Percentiles rank a stretch among this genome's conserved stretches.
Evolutionary conservation across 176 grass and related monocot species (phyloP).

Genomic region (Oryza brachyantha): DNA sequence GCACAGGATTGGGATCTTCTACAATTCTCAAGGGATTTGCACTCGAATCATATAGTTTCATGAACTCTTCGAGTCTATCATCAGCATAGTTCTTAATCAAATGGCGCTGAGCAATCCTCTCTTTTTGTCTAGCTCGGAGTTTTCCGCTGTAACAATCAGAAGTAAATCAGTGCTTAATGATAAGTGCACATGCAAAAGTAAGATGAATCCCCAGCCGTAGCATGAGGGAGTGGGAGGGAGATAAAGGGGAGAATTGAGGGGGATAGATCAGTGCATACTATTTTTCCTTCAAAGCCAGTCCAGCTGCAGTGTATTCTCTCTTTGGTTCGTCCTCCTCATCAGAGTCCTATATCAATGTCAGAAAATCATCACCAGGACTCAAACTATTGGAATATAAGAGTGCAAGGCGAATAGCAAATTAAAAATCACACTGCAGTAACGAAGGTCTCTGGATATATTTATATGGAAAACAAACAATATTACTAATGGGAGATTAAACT

Average conservation of each 20-base stretch:
- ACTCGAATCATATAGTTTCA: slow-evolving; percentile 40
- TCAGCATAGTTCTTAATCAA: slow-evolving; percentile 31
- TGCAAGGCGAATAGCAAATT: background rate
- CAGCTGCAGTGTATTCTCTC: slow-evolving; percentile 79
- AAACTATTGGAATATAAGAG: slow-evolving; percentile 25
- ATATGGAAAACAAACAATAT: background rate
- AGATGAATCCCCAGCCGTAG: background rate
- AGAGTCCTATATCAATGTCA: slow-evolving; percentile 67
- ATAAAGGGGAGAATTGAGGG: background rate
- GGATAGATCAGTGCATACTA: slow-evolving; percentile 57
- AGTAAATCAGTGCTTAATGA: slow-evolving; percentile 35
- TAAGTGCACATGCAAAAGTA: slow-evolving; percentile 25
- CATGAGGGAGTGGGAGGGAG: background rate
- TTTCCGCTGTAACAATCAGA: slow-evolving; percentile 67
- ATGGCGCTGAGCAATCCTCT: slow-evolving; percentile 76
- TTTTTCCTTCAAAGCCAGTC: slow-evolving; percentile 91
- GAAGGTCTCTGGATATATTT: background rate
- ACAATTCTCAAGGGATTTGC: slow-evolving; percentile 43
- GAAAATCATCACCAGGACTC: slow-evolving; percentile 27
- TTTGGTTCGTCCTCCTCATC: slow-evolving; percentile 74
- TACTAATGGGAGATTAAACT: slow-evolving; percentile 8
- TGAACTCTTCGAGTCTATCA: slow-evolving; percentile 42
- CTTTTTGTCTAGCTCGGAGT: slow-evolving; percentile 87
- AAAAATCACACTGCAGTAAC: background rate
- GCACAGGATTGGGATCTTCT: slow-evolving; percentile 39